These are phyloP conservation scores for Tylopilus balloui DNA, from an alignment of 768 basidiomycete genomes.

Conservation along the genomic window DNA sequence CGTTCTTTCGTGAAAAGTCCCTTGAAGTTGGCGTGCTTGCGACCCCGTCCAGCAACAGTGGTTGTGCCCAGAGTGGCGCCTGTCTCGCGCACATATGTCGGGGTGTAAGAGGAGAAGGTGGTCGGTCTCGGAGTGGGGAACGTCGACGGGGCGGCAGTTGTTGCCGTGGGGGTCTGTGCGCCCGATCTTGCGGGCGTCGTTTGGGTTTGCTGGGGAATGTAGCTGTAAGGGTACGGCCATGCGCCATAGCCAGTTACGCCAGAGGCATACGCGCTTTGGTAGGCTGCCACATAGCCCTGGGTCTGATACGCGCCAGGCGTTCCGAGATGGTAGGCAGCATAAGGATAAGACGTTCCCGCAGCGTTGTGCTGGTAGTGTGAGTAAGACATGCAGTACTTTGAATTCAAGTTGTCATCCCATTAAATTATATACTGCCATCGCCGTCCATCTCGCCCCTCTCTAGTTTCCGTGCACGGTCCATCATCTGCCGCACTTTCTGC, in stretches of 20 bases:
- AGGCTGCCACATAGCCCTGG: constrained; percentile 48
- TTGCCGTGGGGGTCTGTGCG: constrained; percentile 27
- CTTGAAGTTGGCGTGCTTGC: constrained; percentile 65
- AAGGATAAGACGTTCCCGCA: constrained; percentile 58
- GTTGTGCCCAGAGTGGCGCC: constrained; percentile 34
- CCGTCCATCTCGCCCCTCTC: constrained; percentile 49
- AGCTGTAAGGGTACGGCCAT: constrained; percentile 69
- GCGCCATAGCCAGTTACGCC: constrained; percentile 64
- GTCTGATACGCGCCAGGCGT: constrained; percentile 42
- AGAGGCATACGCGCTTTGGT: constrained; percentile 48
- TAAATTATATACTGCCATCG: not conserved
- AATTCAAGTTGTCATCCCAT: too few species aligned
- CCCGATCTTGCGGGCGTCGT: constrained; percentile 27
- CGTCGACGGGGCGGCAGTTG: constrained; percentile 30
- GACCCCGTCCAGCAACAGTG: constrained; percentile 43
- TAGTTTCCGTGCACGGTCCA: constrained; percentile 66
- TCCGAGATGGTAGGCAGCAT: constrained; percentile 56
- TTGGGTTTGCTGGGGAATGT: constrained; percentile 40
- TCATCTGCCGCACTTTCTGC: constrained; percentile 65
- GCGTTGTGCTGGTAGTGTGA: constrained; percentile 36
- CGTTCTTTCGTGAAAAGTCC: constrained; percentile 80
- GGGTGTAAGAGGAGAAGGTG: constrained; percentile 55
- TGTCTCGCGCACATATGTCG: constrained; percentile 48
- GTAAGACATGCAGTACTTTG: constrained; percentile 30
- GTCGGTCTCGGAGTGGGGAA: constrained; percentile 36